Conservation (phyloP, 2,329 filamentous ascomycete genomes). For the Penicillium polonicum region DNA sequence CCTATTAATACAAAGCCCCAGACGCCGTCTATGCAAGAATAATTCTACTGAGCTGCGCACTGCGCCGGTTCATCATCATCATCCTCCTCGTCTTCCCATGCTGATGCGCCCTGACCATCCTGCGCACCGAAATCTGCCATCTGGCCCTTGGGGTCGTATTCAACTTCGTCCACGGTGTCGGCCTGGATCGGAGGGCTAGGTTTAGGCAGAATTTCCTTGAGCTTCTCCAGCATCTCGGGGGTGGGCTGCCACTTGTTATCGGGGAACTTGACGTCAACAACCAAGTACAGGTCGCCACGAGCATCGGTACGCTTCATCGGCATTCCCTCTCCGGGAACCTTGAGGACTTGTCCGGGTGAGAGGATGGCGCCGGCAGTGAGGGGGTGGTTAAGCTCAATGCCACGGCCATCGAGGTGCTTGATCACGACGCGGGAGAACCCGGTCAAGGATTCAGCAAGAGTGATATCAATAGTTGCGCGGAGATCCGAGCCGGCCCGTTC, state of each 20-base stretch:
- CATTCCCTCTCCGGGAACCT: constrained; percentile 89
- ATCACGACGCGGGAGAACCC: constrained; percentile 90
- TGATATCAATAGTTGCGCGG: constrained; percentile 75
- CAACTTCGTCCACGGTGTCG: constrained; percentile 80
- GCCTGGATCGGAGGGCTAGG: constrained; percentile 62
- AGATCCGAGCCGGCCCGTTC: constrained; percentile 81
- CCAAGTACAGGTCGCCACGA: constrained; percentile 83
- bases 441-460: constrained; percentile 76
- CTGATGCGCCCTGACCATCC: constrained; percentile 43
- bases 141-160: constrained; percentile 78
- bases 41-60: constrained; percentile 49
- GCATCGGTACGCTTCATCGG: constrained; percentile 80
- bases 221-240: constrained; percentile 66
- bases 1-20: constrained; percentile 17
- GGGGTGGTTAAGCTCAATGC: constrained; percentile 76
- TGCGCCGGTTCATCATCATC: constrained; percentile 48
- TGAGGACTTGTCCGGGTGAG: constrained; percentile 79
- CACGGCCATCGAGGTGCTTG: constrained; percentile 89
- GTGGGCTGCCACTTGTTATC: constrained; percentile 78
- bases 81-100: constrained; percentile 52
- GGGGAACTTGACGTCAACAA: constrained; percentile 85
- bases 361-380: constrained; percentile 77
- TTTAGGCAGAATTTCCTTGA: constrained; percentile 73
- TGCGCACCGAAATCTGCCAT: constrained; percentile 65
- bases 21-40: constrained; percentile 34